Evolutionary conservation across 495 filamentous ascomycete species (phyloP).

Genomic region (Pyrenula massariospora): DNA sequence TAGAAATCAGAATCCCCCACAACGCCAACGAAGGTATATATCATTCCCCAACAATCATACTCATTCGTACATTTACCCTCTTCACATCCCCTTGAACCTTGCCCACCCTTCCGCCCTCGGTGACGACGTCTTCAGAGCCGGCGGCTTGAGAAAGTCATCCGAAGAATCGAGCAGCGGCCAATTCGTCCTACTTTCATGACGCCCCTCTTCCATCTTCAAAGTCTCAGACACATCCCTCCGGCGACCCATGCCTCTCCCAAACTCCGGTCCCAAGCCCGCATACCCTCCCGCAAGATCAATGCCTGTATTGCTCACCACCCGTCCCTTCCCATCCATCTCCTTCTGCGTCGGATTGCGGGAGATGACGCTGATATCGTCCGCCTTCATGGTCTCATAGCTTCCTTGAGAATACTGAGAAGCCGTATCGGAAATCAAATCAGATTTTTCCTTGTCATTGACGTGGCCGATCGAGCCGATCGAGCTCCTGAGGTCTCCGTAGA

Average conservation of each 20-base stretch:
- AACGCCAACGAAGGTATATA: too few species aligned
- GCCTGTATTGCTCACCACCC: conserved; percentile 41
- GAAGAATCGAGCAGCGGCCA: not conserved
- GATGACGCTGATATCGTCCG: conserved; percentile 16
- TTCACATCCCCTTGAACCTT: not conserved
- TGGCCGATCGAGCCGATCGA: conserved; percentile 11
- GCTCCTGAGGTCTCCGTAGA: conserved; percentile 25
- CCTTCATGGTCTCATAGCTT: conserved; percentile 25
- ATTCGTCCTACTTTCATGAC: conserved; percentile 21
- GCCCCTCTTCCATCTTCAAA: conserved; percentile 80
- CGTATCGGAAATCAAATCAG: not conserved
- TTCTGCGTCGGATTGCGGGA: conserved; percentile 9
- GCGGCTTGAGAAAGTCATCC: not conserved
- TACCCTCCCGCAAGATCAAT: conserved; percentile 30
- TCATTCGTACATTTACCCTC: too few species aligned
- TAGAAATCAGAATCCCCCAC: too few species aligned
- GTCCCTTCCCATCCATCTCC: conserved; percentile 31
- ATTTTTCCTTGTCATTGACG: not conserved
- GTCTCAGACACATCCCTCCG: conserved; percentile 68
- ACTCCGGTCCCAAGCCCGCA: conserved; percentile 24
- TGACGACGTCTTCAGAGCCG: not conserved
- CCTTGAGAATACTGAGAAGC: conserved; percentile 10
- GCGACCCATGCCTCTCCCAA: conserved; percentile 31
- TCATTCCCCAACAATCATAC: too few species aligned
- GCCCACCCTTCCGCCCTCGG: not conserved